A percentile compares a stretch with the other conserved stretches of the same genome.
Evolutionary conservation across 2,329 filamentous ascomycete genomes (phyloP).

Genomic region (Seiridium cupressi): DNA sequence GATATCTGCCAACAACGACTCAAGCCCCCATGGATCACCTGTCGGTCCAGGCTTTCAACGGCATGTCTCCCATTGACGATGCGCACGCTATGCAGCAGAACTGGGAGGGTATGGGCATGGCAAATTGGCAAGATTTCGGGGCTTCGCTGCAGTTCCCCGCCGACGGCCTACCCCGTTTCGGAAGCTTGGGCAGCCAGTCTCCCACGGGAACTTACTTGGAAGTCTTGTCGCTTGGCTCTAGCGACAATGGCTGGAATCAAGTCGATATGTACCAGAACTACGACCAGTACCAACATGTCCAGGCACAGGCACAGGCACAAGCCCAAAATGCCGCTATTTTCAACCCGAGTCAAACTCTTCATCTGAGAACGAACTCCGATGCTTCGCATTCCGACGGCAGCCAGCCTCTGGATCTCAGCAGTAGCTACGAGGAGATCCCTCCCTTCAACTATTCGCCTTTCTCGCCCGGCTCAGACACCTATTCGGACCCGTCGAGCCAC

Average conservation of each 20-base stretch:
- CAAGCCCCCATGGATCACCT: conserved; percentile 64
- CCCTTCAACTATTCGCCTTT: conserved; percentile 73
- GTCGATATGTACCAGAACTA: conserved; percentile 75
- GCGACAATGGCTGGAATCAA: conserved; percentile 82
- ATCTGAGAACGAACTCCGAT: conserved; percentile 83
- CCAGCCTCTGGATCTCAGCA: conserved; percentile 63
- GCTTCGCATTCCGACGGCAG: conserved; percentile 72
- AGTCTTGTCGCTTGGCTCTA: conserved; percentile 80
- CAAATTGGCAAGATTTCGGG: conserved; percentile 80
- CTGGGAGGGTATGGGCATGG: conserved; percentile 62
- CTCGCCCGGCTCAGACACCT: conserved; percentile 79
- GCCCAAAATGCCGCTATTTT: conserved; percentile 70
- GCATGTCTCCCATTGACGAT: conserved; percentile 56
- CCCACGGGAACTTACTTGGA: conserved; percentile 81
- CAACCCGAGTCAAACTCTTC: conserved; percentile 87
- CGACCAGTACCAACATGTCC: conserved; percentile 57
- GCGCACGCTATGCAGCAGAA: conserved; percentile 51
- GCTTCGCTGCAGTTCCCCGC: conserved; percentile 49
- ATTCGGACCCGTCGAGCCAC: conserved; percentile 59
- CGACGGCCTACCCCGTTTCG: conserved; percentile 41
- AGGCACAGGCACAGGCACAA: conserved; percentile 35
- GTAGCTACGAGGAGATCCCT: conserved; percentile 75
- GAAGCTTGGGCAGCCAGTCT: conserved; percentile 59
- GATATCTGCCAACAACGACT: conserved; percentile 60
- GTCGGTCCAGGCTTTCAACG: conserved; percentile 54